Evolutionary conservation across 495 filamentous ascomycete species (phyloP), one percentile per base, ranked within the genome.

Genomic region (Penicillium nucicola): DNA sequence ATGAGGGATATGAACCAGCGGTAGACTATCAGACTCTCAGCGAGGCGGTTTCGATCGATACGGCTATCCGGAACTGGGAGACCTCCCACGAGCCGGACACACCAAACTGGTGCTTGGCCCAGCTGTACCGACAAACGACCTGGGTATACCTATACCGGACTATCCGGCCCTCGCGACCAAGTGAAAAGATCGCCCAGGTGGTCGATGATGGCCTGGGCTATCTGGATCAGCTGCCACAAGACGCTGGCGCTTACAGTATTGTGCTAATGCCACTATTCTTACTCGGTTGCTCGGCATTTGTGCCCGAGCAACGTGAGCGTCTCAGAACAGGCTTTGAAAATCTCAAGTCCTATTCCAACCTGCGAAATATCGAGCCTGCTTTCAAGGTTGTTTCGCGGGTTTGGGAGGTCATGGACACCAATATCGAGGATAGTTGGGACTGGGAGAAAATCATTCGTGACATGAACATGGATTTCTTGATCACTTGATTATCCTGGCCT

Each of bases 101-200:
- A 18, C 78, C 83, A 17, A 87, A 91, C 34, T 87, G 84, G 62
- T 79, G 77, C n/a, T 82, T 90, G 23, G 86, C 84, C 1, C 81
- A 90, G 50, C 79, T 96, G 5, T 96, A 96, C 66, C 83, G 90
- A 37, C 90, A 95, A 64, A 90, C 87, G 57, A 88, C 90, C 50
- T 95, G 89, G 89, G 83, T 95, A 5, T 96, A 96, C 60, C 77
- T 96, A 0, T 87, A 87, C 63, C 83, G 91, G 23, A 95, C 91
- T 1, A 87, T 93, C 55, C 84, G 86, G 49, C 87, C 87, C 2
- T 90, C 87, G 3, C 76, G 77, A 17, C 77, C 81, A 12, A 82
- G 86, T 57, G 75, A 80, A 0, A 84, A 86, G 57, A 84, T 95
- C 50, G 78, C 79, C 11, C 64, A 79, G 33, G 89, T 90, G 2